These are phyloP conservation scores for Helicocarpus griseus DNA, from an alignment of 2,329 filamentous ascomycete species.

Conservation along the genomic window DNA sequence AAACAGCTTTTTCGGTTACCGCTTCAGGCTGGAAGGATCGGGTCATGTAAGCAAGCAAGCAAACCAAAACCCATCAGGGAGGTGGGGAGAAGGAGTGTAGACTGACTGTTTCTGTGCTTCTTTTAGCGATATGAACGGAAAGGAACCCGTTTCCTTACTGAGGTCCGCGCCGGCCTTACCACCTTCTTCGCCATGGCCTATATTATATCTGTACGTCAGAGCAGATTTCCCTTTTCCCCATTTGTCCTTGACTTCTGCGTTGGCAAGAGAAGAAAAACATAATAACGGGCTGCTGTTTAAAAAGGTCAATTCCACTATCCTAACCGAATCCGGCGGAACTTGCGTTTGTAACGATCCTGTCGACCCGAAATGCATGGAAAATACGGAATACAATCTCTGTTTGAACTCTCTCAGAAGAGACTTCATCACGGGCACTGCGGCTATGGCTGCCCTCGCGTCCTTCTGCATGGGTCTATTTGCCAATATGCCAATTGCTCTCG, in stretches of 20 bases:
- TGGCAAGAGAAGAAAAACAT: background rate
- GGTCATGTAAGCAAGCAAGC: slow-evolving; percentile 57
- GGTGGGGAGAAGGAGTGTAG: background rate
- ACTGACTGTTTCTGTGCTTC: background rate
- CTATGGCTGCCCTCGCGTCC: slow-evolving; percentile 67
- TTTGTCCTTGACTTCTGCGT: background rate
- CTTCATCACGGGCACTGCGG: slow-evolving; percentile 73
- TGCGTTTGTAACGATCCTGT: slow-evolving; percentile 56
- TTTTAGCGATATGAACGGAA: slow-evolving; percentile 60
- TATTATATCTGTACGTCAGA: slow-evolving; percentile 59
- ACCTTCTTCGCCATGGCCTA: slow-evolving; percentile 77
- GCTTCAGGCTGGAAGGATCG: slow-evolving; percentile 72
- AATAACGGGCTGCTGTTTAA: background rate
- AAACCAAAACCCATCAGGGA: too few relatives aligned
- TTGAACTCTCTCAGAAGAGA: slow-evolving; percentile 59
- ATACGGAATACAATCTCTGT: slow-evolving; percentile 36
- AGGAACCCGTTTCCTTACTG: slow-evolving; percentile 69
- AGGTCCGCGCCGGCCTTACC: slow-evolving; percentile 71
- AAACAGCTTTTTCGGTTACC: slow-evolving; percentile 54
- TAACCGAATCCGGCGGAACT: slow-evolving; percentile 63
- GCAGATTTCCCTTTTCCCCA: background rate
- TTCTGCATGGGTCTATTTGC: slow-evolving; percentile 77
- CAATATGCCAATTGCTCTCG: slow-evolving; percentile 66
- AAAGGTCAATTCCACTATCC: slow-evolving; percentile 55
- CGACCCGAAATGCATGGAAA: slow-evolving; percentile 40